These are phyloP conservation scores for Teunomyces lycoperdinae DNA, from an alignment of 805 yeast genomes.

Conservation along the genomic window DNA sequence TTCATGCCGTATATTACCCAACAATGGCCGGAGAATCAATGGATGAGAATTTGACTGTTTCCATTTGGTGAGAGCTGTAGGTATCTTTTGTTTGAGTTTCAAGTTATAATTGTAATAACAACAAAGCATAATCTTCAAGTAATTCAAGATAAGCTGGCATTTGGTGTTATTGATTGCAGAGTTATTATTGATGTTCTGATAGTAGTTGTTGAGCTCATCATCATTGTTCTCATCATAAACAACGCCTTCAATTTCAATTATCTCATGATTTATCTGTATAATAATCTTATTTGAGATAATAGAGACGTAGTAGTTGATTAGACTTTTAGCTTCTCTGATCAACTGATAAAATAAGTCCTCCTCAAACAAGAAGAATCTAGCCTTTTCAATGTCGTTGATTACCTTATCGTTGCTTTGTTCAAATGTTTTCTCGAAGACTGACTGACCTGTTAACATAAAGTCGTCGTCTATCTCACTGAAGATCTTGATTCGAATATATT, in stretches of 20 bases:
- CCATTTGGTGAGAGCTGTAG: conserved; percentile 46
- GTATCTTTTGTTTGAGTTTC: conserved; percentile 42
- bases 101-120: conserved; percentile 51
- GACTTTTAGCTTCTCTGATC: conserved; percentile 66
- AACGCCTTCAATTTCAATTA: conserved; percentile 69
- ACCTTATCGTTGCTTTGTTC: conserved; percentile 45
- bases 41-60: conserved; percentile 43
- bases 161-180: conserved; percentile 32
- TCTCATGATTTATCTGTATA: conserved; percentile 62
- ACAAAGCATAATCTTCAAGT: conserved; percentile 60
- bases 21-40: conserved; percentile 51
- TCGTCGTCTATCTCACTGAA: conserved; percentile 54
- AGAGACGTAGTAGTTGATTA: conserved; percentile 67
- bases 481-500: conserved; percentile 58
- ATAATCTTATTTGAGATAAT: conserved; percentile 62
- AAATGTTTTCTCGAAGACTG: conserved; percentile 29
- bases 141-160: conserved; percentile 54
- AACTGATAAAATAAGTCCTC: conserved; percentile 82
- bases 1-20: conserved; percentile 60
- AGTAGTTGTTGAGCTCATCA: conserved; percentile 30
- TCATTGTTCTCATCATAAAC: conserved; percentile 41
- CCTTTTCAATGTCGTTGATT: conserved; percentile 57
- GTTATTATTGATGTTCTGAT: conserved; percentile 28
- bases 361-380: conserved; percentile 78
- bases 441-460: conserved; percentile 56